phyloP scores from a whole-genome alignment of 805 yeast species.

The Scheffersomyces amazonensis region DNA sequence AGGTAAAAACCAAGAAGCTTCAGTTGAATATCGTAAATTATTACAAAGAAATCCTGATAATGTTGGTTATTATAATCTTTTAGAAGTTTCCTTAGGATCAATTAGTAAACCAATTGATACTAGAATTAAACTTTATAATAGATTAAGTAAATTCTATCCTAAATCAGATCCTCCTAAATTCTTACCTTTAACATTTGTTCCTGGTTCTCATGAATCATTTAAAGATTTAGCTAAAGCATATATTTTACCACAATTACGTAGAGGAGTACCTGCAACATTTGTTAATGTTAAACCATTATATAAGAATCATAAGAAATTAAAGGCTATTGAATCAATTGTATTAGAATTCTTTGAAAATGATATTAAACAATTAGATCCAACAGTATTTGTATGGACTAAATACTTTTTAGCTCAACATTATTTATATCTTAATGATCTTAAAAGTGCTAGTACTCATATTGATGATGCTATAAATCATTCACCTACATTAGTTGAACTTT shows the following conservation, averaged over 20 bases:
- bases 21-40: constrained; percentile 61
- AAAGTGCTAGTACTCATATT: constrained; percentile 53
- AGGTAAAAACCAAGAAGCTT: constrained; percentile 61
- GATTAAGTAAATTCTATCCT: constrained; percentile 70
- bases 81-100: constrained; percentile 66
- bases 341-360: constrained; percentile 39
- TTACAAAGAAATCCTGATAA: constrained; percentile 86
- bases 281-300: constrained; percentile 82
- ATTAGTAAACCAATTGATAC: constrained; percentile 38
- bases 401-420: constrained; percentile 80
- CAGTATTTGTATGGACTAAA: constrained; percentile 62
- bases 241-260: constrained; percentile 56
- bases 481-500: constrained; percentile 82
- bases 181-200: constrained; percentile 72
- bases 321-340: constrained; percentile 54
- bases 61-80: constrained; percentile 55
- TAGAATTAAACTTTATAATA: constrained; percentile 61
- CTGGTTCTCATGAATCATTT: constrained; percentile 43
- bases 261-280: constrained; percentile 90
- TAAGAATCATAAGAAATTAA: constrained; percentile 35
- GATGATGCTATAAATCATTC: constrained; percentile 67
- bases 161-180: constrained; percentile 76
- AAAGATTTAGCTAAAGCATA: constrained; percentile 49
- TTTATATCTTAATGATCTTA: constrained; percentile 52
- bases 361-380: constrained; percentile 35